Evolutionary conservation across 2,329 filamentous ascomycete genomes (phyloP).

Genomic region (Cordyceps fumosorosea): DNA sequence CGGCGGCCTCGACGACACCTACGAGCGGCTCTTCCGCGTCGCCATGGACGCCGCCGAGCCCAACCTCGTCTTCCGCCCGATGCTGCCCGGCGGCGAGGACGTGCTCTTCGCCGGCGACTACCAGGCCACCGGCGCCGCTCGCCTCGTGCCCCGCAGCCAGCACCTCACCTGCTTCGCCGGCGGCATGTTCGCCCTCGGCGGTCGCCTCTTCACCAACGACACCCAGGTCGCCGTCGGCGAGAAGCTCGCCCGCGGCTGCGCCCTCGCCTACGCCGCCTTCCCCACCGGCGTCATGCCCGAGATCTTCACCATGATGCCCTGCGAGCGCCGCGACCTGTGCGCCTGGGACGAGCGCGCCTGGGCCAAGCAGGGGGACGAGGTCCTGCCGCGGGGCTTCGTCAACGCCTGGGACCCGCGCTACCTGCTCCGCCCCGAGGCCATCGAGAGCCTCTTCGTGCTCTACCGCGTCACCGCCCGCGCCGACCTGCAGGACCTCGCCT

Average conservation of each 20-base stretch:
- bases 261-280: constrained; percentile 54
- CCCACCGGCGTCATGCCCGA: constrained; percentile 59
- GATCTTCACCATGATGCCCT: constrained; percentile 30
- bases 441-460: constrained; percentile 75
- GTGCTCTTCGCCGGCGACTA: constrained; percentile 50
- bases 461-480: constrained; percentile 65
- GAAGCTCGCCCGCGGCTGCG: constrained; percentile 55
- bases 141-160: constrained; percentile 32
- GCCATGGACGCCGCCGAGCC: constrained; percentile 52
- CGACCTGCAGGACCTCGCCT: constrained; percentile 61
- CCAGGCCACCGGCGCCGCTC: constrained; percentile 23
- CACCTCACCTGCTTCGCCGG: constrained; percentile 60
- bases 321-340: constrained; percentile 24
- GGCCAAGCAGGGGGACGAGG: constrained; percentile 18
- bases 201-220: constrained; percentile 43
- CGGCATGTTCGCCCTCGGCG: constrained; percentile 57
- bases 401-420: constrained; percentile 51
- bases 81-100: constrained; percentile 49
- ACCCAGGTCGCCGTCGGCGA: constrained; percentile 50
- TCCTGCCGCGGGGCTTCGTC: constrained; percentile 48
- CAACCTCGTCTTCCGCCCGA: constrained; percentile 59
- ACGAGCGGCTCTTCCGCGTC: constrained; percentile 30
- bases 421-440: constrained; percentile 68
- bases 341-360: constrained; percentile 27
- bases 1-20: constrained; percentile 43